Evolutionary conservation across 2,329 filamentous ascomycete species (phyloP).

Genomic region (Calonectria henricotiae): DNA sequence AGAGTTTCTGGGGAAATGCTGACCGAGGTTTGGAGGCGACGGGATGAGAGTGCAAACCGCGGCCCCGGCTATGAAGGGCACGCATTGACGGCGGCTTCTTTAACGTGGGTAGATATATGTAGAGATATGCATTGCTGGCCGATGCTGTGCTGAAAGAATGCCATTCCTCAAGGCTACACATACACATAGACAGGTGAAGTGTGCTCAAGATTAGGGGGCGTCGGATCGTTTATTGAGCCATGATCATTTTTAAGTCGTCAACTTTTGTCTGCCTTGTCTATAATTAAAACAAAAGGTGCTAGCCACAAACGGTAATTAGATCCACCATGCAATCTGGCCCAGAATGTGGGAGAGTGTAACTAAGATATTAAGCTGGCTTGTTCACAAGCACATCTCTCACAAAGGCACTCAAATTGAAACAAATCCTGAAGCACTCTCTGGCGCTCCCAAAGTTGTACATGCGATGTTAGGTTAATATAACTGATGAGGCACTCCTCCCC

Average conservation of each 20-base stretch:
- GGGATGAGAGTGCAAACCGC: constrained; percentile 38
- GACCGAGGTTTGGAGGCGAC: constrained; percentile 44
- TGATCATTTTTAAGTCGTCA: not conserved
- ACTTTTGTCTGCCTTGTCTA: not conserved
- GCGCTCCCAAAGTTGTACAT: constrained; percentile 38
- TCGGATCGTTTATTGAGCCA: not conserved
- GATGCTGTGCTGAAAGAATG: constrained; percentile 34
- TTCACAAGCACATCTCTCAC: constrained; percentile 45
- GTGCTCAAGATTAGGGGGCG: not conserved
- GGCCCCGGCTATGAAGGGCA: constrained; percentile 5
- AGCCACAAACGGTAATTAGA: no score
- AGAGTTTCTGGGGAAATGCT: constrained; percentile 42
- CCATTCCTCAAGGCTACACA: no score
- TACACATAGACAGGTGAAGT: not conserved
- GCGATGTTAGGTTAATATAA: constrained; percentile 47
- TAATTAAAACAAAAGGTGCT: not conserved
- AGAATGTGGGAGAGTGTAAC: not conserved
- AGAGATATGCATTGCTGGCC: constrained; percentile 45
- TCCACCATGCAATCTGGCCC: no score
- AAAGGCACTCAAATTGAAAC: constrained; percentile 50
- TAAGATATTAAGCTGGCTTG: constrained; percentile 34
- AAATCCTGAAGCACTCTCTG: constrained; percentile 42
- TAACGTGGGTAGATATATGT: constrained; percentile 50
- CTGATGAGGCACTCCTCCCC: constrained; percentile 52
- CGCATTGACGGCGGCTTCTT: constrained; percentile 35